These are phyloP conservation scores for Xanthoceras sorbifolium DNA, from an alignment of 345 rosid genomes.

Conservation along the genomic window DNA sequence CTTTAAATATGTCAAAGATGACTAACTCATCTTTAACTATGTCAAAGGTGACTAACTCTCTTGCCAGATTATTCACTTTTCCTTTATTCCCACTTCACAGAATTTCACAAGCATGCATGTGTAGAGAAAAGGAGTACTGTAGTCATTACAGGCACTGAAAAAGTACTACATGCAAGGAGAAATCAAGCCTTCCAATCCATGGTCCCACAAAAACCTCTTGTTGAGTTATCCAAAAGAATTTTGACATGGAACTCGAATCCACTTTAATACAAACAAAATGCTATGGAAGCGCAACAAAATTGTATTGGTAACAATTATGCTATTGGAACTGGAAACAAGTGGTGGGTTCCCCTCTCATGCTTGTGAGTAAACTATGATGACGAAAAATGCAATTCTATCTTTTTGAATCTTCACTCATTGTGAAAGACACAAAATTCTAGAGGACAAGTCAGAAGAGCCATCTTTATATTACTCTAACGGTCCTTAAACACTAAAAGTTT, in stretches of 20 bases:
- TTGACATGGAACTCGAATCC: conserved; percentile 3
- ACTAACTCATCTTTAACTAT: conserved; percentile 5
- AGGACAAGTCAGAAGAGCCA: neutral
- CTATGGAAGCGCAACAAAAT: neutral
- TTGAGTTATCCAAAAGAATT: neutral
- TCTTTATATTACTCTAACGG: neutral
- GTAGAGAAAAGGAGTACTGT: conserved; percentile 6
- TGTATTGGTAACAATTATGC: conserved; percentile 10
- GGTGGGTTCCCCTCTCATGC: conserved; percentile 9
- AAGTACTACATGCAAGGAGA: conserved; percentile 15
- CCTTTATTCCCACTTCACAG: neutral
- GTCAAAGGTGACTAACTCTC: conserved; percentile 14
- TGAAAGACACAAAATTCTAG: neutral
- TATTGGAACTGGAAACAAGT: neutral
- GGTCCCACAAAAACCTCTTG: conserved; percentile 20
- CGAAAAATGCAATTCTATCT: conserved; percentile 1
- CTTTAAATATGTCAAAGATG: conserved; percentile 12
- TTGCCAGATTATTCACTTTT: conserved; percentile 11
- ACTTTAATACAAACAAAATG: conserved; percentile 3
- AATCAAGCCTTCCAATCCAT: conserved; percentile 15
- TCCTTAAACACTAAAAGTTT: conserved; percentile 4
- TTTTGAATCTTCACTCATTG: neutral
- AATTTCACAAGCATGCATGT: conserved; percentile 17
- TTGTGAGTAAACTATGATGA: neutral
- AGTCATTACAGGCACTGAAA: conserved; percentile 15